Percentiles rank a stretch among this genome's conserved stretches.
Conservation (phyloP, 2,329 filamentous ascomycete genomes). For the Claviceps purpurea region DNA sequence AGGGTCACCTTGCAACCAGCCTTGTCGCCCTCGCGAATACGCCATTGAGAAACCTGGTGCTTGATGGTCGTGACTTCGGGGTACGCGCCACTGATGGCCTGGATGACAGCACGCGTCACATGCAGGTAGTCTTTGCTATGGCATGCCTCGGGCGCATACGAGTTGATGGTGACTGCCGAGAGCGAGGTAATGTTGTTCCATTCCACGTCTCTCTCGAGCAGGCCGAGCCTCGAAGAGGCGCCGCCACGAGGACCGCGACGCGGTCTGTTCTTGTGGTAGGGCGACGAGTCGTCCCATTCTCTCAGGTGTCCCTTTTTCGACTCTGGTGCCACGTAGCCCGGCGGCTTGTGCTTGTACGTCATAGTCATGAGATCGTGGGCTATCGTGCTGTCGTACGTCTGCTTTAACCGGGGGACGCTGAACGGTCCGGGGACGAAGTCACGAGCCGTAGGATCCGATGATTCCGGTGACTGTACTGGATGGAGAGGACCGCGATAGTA, state of each 20-base stretch:
- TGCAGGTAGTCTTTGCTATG: constrained; percentile 64
- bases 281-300: constrained; percentile 78
- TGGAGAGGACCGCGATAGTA: constrained; percentile 91
- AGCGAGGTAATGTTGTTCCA: constrained; percentile 81
- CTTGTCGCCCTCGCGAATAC: constrained; percentile 55
- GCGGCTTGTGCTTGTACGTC: constrained; percentile 73
- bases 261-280: constrained; percentile 86
- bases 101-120: constrained; percentile 70
- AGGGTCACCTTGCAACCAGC: constrained; percentile 68
- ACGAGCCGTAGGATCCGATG: constrained; percentile 76
- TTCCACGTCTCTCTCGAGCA: constrained; percentile 59
- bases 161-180: constrained; percentile 67
- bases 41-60: constrained; percentile 61
- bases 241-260: constrained; percentile 73
- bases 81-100: constrained; percentile 71
- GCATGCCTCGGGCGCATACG: constrained; percentile 54
- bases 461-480: constrained; percentile 77
- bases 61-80: constrained; percentile 57
- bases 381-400: constrained; percentile 80
- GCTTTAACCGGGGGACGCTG: constrained; percentile 70
- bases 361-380: constrained; percentile 80
- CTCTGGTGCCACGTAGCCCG: constrained; percentile 47
- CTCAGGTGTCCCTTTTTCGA: constrained; percentile 53
- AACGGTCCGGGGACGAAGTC: constrained; percentile 87
- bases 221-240: constrained; percentile 45